These are phyloP conservation scores for Fraxinus baroniana DNA, from an alignment of 305 asterid species.

Conservation along the genomic window DNA sequence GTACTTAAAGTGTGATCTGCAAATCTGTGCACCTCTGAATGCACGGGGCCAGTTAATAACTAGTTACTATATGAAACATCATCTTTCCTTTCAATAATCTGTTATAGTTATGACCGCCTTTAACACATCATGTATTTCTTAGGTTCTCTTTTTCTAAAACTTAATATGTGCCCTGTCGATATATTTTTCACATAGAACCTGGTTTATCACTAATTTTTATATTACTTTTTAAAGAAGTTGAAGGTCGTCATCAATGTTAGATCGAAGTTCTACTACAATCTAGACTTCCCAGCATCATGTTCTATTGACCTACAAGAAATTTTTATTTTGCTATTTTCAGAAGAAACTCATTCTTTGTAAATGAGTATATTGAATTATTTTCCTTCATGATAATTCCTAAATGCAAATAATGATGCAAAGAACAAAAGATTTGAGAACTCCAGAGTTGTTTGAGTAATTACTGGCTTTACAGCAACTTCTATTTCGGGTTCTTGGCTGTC, in stretches of 20 bases:
- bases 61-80: background rate
- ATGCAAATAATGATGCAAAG: conserved; percentile 47
- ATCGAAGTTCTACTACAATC: background rate
- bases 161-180: background rate
- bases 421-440: conserved; percentile 86
- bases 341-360: background rate
- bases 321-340: background rate
- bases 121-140: background rate
- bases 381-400: conserved; percentile 13
- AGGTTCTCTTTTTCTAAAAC: background rate
- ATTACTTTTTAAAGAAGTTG: conserved; percentile 3
- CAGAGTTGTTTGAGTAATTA: conserved; percentile 75
- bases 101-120: background rate
- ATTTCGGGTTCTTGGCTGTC: conserved; percentile 85
- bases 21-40: background rate
- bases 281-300: background rate
- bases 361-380: background rate
- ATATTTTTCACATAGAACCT: background rate
- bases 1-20: background rate
- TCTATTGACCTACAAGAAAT: conserved; percentile 1
- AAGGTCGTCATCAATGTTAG: background rate
- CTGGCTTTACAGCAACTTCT: conserved; percentile 88
- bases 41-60: background rate
- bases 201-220: background rate
- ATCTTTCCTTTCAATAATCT: background rate